Evolutionary conservation across 331 rosid genomes (phyloP), one percentile per base, ranked within the genome.

Genomic region (Spiraea crenata): DNA sequence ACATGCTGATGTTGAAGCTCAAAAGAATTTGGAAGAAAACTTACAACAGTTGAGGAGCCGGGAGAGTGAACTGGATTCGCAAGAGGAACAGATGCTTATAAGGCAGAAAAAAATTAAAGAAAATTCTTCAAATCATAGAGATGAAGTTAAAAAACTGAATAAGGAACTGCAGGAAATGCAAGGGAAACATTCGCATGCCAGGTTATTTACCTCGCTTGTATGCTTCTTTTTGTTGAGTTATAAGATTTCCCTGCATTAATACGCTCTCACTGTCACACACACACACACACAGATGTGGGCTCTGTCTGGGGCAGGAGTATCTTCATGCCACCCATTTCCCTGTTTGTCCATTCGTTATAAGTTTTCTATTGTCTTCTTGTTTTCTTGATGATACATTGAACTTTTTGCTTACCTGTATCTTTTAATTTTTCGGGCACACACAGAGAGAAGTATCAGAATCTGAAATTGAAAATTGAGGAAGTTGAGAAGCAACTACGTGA

Each of bases 1-100:
- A 13, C 93, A 91, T 78, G 98, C 95, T 76, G 95, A 95, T 72
- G 81, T 76, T 78, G 99, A 95, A 88, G 99, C 90, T 76, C 89
- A 76, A 77, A 95, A 88, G 74, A 95, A 95, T 85, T 85, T 89
- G 80, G 98, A 91, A 74, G 99, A 95, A 82, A 95, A 95, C 82
- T 87, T 86, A 78, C 92, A 89, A 78, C 98, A 95, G 78, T 88
- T 95, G 76, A 76, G 47, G 73, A 89, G 86, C 74, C 83, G 98
- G 67, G 90, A 81, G 72, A 62, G 76, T 57, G 99, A 95, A 77
- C 74, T 95, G 73, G 81, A 86, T 63, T 83, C 78, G 5, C 99
- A 95, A 83, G 89, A 84, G 69, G 84, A 83, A 60, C 96, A 95
- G 73, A 91, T 86, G 90, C 80, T n/a, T 69, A 61, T 80, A 73